Percentiles rank a stretch among this genome's conserved stretches.
phyloP scores from a whole-genome alignment of 2,329 filamentous ascomycete species.

The Plectosphaerella plurivora region DNA sequence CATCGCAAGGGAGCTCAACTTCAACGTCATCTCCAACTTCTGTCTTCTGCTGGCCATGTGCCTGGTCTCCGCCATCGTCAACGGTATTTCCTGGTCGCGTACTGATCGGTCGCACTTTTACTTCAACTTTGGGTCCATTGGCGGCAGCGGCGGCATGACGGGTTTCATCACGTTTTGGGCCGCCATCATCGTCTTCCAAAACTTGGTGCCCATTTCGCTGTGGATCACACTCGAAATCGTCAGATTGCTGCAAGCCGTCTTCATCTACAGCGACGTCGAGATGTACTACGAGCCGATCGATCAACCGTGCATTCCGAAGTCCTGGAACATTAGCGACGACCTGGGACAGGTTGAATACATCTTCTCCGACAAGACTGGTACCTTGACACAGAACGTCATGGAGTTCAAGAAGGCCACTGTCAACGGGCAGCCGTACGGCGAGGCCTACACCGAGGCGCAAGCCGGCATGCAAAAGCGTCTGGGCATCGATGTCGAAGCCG shows the following conservation, averaged over 20 bases:
- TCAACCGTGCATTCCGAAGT: conserved; percentile 93
- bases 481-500: conserved; percentile 80
- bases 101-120: conserved; percentile 68
- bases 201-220: conserved; percentile 95
- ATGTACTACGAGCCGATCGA: conserved; percentile 98
- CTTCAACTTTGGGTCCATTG: conserved; percentile 85
- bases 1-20: conserved; percentile 91
- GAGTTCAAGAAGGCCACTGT: conserved; percentile 99
- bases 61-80: conserved; percentile 75
- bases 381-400: conserved; percentile 90
- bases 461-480: conserved; percentile 92
- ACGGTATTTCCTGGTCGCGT: conserved; percentile 77
- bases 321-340: conserved; percentile 99
- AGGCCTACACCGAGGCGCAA: conserved; percentile 96
- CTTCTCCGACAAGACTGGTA: conserved; percentile 93
- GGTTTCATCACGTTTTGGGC: conserved; percentile 98
- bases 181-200: conserved; percentile 91
- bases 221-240: conserved; percentile 98
- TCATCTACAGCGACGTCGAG: conserved; percentile 91
- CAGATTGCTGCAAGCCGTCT: conserved; percentile 85
- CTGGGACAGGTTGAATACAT: conserved; percentile 98
- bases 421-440: conserved; percentile 93
- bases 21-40: conserved; percentile 97
- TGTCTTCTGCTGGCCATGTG: conserved; percentile 86
- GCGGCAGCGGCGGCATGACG: conserved; percentile 67